phyloP scores from a whole-genome alignment of 306 rosid genomes.

The Acacia melanoxylon region DNA sequence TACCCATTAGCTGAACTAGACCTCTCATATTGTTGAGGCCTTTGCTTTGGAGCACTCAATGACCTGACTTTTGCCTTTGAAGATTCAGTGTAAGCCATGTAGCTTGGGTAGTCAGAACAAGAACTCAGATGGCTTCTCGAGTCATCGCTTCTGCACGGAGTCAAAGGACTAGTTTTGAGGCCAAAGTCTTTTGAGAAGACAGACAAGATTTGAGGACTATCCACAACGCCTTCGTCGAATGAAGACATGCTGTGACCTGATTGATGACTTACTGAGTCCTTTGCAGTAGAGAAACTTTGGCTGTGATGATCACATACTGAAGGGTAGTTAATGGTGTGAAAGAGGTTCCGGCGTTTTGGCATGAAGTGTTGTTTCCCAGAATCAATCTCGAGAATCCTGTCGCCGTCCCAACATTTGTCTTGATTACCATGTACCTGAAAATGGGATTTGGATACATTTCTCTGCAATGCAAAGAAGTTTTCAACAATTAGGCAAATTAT shows the following conservation, averaged over 20 bases:
- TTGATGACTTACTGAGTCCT: slow-evolving; percentile 55
- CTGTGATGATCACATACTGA: slow-evolving; percentile 42
- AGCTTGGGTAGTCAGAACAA: slow-evolving; percentile 65
- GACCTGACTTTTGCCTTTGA: slow-evolving; percentile 83
- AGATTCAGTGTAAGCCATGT: slow-evolving; percentile 88
- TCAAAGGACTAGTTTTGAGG: slow-evolving; percentile 67
- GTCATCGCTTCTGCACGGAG: slow-evolving; percentile 70
- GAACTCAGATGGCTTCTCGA: slow-evolving; percentile 61
- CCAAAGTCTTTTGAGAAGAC: slow-evolving; percentile 54
- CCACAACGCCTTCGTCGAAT: slow-evolving; percentile 47
- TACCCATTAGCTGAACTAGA: slow-evolving; percentile 59
- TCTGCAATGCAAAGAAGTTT: slow-evolving; percentile 44
- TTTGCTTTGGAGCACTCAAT: slow-evolving; percentile 84
- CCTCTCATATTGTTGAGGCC: slow-evolving; percentile 65
- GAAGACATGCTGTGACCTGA: slow-evolving; percentile 53
- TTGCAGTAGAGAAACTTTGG: slow-evolving; percentile 53
- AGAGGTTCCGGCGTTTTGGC: slow-evolving; percentile 50
- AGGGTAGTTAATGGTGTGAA: slow-evolving; percentile 39
- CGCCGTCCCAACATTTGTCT: slow-evolving; percentile 42
- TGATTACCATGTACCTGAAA: slow-evolving; percentile 31
- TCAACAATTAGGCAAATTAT: neutral
- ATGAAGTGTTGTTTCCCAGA: slow-evolving; percentile 42
- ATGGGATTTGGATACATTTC: slow-evolving; percentile 60
- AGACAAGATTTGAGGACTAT: slow-evolving; percentile 61
- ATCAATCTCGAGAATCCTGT: slow-evolving; percentile 63